phyloP scores from a whole-genome alignment of 805 yeast genomes.

The Starmerella geochares region DNA sequence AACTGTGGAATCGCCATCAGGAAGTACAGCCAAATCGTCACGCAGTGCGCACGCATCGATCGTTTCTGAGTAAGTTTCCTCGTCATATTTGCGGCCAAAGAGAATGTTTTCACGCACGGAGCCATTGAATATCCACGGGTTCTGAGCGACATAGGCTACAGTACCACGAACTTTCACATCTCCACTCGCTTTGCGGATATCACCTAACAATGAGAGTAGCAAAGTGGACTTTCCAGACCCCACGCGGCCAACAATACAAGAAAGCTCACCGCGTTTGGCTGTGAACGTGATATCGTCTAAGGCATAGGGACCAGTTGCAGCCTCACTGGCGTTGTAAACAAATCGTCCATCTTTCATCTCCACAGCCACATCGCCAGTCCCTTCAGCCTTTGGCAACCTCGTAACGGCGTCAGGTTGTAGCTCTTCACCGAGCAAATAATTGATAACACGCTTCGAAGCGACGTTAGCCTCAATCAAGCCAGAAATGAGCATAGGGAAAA shows the following conservation, averaged over 20 bases:
- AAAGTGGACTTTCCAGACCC: constrained; percentile 85
- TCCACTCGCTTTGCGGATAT: constrained; percentile 66
- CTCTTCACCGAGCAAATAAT: constrained; percentile 61
- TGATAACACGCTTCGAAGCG: constrained; percentile 47
- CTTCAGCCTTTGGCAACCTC: constrained; percentile 49
- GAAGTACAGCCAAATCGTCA: constrained; percentile 54
- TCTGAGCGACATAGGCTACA: constrained; percentile 78
- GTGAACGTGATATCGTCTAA: constrained; percentile 55
- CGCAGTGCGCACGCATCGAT: constrained; percentile 56
- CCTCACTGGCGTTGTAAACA: constrained; percentile 48
- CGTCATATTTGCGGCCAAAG: constrained; percentile 52
- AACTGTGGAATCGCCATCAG: constrained; percentile 68
- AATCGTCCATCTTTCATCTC: constrained; percentile 33
- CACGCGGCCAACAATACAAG: constrained; percentile 81
- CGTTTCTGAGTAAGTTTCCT: constrained; percentile 43
- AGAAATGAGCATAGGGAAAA: constrained; percentile 82
- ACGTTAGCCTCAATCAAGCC: constrained; percentile 74
- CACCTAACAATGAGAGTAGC: constrained; percentile 73
- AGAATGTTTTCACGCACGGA: constrained; percentile 66
- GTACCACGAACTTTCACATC: constrained; percentile 61
- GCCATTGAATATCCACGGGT: constrained; percentile 97
- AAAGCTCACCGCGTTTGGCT: constrained; percentile 69
- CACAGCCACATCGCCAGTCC: constrained; percentile 52
- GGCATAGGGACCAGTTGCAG: constrained; percentile 44
- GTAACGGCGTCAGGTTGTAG: constrained; percentile 70